Conservation (phyloP, 352 stramenopile species). For the Phytophthora pisi region DNA sequence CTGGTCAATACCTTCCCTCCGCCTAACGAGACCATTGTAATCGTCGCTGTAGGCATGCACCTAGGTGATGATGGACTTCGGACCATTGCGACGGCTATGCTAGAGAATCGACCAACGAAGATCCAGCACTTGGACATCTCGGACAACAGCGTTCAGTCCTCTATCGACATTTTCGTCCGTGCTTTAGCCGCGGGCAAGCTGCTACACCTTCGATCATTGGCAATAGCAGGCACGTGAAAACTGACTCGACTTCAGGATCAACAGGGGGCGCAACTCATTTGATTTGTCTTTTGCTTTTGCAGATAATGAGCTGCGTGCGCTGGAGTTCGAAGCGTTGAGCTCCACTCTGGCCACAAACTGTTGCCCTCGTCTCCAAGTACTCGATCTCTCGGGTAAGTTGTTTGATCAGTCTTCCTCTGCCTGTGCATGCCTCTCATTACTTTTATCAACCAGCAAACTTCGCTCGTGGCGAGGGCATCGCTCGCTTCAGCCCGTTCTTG, state of each 20-base stretch:
- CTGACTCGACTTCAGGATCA: neutral
- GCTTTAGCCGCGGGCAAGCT: conserved; percentile 23
- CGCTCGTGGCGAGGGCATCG: conserved; percentile 48
- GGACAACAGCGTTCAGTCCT: conserved; percentile 33
- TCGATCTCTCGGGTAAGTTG: conserved; percentile 46
- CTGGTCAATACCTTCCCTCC: neutral
- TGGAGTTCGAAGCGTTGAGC: conserved; percentile 45
- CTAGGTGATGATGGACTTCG: conserved; percentile 35
- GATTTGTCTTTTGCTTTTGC: neutral
- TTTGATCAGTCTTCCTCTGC: neutral
- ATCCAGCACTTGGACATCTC: conserved; percentile 43
- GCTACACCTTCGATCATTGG: conserved; percentile 29
- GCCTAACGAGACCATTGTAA: neutral
- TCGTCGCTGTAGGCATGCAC: conserved; percentile 28
- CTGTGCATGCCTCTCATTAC: neutral
- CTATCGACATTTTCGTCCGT: conserved; percentile 35
- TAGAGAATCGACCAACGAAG: conserved; percentile 4
- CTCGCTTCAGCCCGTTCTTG: conserved; percentile 50
- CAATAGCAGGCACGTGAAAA: conserved; percentile 27
- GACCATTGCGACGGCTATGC: conserved; percentile 25
- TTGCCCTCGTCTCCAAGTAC: conserved; percentile 35
- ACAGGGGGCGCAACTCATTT: too few species aligned
- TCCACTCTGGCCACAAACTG: conserved; percentile 25
- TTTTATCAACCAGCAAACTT: conserved; percentile 43
- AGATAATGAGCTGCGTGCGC: conserved; percentile 45